These are phyloP conservation scores for Eucalyptus sideroxylon DNA, from an alignment of 345 rosid species.

Conservation along the genomic window DNA sequence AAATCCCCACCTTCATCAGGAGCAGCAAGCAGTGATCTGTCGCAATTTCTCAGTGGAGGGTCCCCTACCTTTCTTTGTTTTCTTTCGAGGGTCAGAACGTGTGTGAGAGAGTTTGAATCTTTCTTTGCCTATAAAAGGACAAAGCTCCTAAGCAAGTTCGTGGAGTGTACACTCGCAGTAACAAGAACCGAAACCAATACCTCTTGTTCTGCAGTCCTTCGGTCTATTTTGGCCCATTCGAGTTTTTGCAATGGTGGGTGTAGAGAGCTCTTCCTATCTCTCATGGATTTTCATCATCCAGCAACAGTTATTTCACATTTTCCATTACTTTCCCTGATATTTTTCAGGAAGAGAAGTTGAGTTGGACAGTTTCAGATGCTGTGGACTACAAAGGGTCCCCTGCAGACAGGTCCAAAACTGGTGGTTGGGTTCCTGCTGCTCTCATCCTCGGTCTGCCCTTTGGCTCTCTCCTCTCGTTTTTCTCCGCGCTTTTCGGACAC, in stretches of 20 bases:
- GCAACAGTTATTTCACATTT: not conserved
- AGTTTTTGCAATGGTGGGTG: not conserved
- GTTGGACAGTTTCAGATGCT: constrained; percentile 40
- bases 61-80: not conserved
- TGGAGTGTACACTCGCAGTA: not conserved
- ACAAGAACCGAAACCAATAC: not conserved
- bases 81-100: not conserved
- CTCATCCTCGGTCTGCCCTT: constrained; percentile 37
- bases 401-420: constrained; percentile 49
- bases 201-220: not conserved
- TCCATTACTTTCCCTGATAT: not conserved
- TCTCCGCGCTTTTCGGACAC: not conserved
- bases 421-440: constrained; percentile 63
- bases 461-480: not conserved
- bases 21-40: constrained; percentile 4
- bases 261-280: not conserved
- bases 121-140: constrained; percentile 21
- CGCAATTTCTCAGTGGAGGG: constrained; percentile 20
- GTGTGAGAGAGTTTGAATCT: not conserved
- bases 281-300: not conserved
- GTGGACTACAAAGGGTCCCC: constrained; percentile 44
- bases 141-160: not conserved
- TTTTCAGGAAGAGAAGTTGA: constrained; percentile 36
- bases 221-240: not conserved
- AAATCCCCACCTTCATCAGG: constrained; percentile 11